Evolutionary conservation across 2,329 filamentous ascomycete genomes (phyloP), one percentile per base, ranked within the genome.

Genomic region (Sporothrix protearum): DNA sequence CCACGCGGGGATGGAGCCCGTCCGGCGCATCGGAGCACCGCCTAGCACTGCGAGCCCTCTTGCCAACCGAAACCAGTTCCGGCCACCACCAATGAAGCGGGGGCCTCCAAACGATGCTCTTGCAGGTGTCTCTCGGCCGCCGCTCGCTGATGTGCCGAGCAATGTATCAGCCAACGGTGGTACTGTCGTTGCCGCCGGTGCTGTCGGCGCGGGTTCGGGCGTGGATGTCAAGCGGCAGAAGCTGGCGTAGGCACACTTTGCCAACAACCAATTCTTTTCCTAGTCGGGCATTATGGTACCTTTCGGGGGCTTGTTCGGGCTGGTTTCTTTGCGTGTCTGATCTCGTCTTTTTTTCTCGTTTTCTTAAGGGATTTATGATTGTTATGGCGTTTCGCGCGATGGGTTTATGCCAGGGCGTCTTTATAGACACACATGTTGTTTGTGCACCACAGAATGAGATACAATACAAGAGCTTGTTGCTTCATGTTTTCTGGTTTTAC

Each of bases 11-110:
- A 76, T 89, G 0, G 86, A 87, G 71, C 81, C 85, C 3, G 77
- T 84, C 8, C 83, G 88, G 47, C 84, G 86, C 68, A 89, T 91
- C 71, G 88, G 88, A 0, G 87, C 85, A 0, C 88, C 88, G 0
- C 83, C 82, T 9, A 84, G 80, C 16, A 78, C 81, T 0, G 82
- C 81, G n/a, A 89, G 87, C 77, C 87, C 88, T 12, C 81, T 89
- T 57, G 83, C 81, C 9, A 90, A 90, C 75, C 81, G 88, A 42
- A 81, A 82, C n/a, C 84, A 84, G 74, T 91, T 89, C 74, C 84
- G 84, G 19, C 87, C 87, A 12, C 85, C 85, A 1, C 88, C 87
- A 0, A 86, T 89, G 80, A 88, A 88, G 78, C 80, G 86, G 42
- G 83, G 85, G 2, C 77, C 79, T 51, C 78, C 80, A 1, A 72